Conservation (phyloP, 2,329 filamentous ascomycete genomes). For the Claviceps lovelessii region DNA sequence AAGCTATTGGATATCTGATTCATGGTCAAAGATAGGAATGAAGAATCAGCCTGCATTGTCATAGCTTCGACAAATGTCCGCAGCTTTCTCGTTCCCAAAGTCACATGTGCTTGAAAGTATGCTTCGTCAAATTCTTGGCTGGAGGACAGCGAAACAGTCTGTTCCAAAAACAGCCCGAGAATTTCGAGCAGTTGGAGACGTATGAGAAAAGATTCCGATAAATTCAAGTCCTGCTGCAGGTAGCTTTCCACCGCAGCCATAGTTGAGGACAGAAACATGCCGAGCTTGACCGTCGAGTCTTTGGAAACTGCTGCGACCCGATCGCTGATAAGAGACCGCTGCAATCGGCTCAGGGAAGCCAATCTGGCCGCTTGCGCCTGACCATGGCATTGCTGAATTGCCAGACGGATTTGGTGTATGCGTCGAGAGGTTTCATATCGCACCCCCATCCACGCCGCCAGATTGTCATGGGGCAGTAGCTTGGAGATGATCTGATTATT, state of each 20-base stretch:
- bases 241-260: constrained; percentile 29
- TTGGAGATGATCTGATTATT: constrained; percentile 41
- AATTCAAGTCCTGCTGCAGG: constrained; percentile 20
- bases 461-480: constrained; percentile 24
- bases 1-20: constrained; percentile 42
- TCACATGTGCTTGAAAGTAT: constrained; percentile 48
- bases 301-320: constrained; percentile 42
- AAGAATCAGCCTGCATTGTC: constrained; percentile 13
- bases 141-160: constrained; percentile 35
- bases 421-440: constrained; percentile 37
- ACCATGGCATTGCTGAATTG: constrained; percentile 25
- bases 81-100: constrained; percentile 32
- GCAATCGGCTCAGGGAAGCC: constrained; percentile 42
- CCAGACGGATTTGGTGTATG: constrained; percentile 26
- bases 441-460: constrained; percentile 34
- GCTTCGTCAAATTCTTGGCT: constrained; percentile 42
- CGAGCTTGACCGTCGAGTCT: constrained; percentile 44
- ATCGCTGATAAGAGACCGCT: constrained; percentile 42
- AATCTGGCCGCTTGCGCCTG: constrained; percentile 32
- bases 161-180: constrained; percentile 39
- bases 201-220: constrained; percentile 4
- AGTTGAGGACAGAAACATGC: constrained; percentile 33
- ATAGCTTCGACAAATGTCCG: constrained; percentile 16
- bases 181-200: constrained; percentile 17
- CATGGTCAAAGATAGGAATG: constrained; percentile 27